These are phyloP conservation scores for Przewalskia tangutica DNA, from an alignment of 257 asterid genomes.

Conservation along the genomic window DNA sequence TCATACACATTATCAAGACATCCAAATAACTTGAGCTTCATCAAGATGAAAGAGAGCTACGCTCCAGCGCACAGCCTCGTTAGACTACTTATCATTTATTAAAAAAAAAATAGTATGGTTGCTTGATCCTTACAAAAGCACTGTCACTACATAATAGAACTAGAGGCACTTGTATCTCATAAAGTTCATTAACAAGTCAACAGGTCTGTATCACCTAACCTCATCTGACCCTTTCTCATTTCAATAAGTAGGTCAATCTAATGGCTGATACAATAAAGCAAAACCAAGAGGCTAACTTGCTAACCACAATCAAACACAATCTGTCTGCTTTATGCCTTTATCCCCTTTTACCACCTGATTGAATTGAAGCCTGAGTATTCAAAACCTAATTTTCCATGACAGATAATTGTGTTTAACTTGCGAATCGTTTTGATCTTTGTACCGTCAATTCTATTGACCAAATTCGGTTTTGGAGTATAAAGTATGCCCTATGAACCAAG, in stretches of 20 bases:
- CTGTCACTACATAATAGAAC: background rate
- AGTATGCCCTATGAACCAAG: background rate
- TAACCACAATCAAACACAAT: background rate
- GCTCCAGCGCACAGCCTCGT: background rate
- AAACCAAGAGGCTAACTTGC: background rate
- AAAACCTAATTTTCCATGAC: background rate
- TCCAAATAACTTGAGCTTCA: background rate
- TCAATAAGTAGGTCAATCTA: background rate
- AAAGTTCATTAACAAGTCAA: background rate
- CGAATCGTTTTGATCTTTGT: background rate
- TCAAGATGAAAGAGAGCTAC: background rate
- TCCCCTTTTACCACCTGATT: background rate
- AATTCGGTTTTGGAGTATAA: background rate
- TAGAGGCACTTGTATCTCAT: background rate
- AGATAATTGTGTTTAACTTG: background rate
- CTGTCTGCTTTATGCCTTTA: background rate
- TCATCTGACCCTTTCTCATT: background rate
- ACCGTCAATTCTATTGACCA: background rate
- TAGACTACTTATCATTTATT: background rate
- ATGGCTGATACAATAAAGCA: background rate
- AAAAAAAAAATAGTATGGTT: background rate
- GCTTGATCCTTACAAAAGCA: background rate
- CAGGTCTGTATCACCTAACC: background rate
- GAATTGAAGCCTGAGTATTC: background rate
- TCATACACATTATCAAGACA: background rate